Evolutionary conservation across 2,329 filamentous ascomycete genomes (phyloP), one percentile per base, ranked within the genome.

Genomic region (Alternaria triticina): DNA sequence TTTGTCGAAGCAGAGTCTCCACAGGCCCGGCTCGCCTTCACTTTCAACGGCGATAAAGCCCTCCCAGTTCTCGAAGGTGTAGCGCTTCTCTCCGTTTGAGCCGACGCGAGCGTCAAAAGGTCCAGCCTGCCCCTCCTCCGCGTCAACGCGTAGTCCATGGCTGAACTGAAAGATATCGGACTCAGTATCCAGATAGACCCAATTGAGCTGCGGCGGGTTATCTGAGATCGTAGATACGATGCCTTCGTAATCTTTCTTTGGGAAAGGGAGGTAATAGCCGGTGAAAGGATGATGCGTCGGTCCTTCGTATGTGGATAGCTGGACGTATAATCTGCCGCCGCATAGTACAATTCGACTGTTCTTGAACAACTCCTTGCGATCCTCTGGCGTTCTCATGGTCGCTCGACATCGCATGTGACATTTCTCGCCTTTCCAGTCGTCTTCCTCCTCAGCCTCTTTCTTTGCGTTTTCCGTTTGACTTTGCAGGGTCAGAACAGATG

Each of bases 71-170:
- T 88, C 85, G 9, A 88, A 80, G 6, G 81, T 85, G 25, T 88
- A 74, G 28, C 81, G 81, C 46, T 82, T 80, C 65, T 90, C 87
- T 54, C 90, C 86, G 44, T 88, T 84, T 1, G 86, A 90, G 87
- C 91, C 95, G 70, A 92, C 89, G 88, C 91, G 96, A 8, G 91
- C 68, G n/a, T 62, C 68, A 64, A 66, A 73, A 15, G 70, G 68
- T 9, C 69, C 69, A 4, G 80, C 85, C 15, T 88, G 70, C 36
- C 81, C 81, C 44, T 82, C 78, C 64, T 90, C 87, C 58, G 90
- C 86, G 43, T 88, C 85, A 2, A 86, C 91, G 68, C 85, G 87
- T 45, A 90, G 67, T 70, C 89, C 86, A 49, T 86, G 80, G 25
- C 68, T 62, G 33, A 71, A 62, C 30, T 69, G 67, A 9, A 57